These are phyloP conservation scores for Strigomonas culicis DNA, from an alignment of 208 protist genomes.

Conservation along the genomic window DNA sequence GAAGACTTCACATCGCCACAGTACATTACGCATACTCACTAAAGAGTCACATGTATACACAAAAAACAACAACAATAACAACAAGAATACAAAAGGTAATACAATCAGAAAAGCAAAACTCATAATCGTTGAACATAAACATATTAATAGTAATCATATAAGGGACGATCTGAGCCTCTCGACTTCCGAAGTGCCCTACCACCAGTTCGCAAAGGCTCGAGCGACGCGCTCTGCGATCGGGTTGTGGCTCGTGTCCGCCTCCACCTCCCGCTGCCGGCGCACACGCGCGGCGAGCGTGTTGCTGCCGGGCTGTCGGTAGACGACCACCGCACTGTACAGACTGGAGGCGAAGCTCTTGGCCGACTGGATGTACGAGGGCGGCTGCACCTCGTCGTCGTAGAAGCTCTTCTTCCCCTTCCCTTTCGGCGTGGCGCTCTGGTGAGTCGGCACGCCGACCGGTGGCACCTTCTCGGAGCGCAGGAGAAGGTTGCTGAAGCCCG, in stretches of 20 bases:
- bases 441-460: conserved; percentile 10
- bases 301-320: conserved; percentile 38
- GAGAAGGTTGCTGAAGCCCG: conserved; percentile 56
- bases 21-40: too few species aligned
- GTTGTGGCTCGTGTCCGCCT: conserved; percentile 20
- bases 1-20: too few species aligned
- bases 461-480: conserved; percentile 32
- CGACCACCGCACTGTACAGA: conserved; percentile 55
- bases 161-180: too few species aligned
- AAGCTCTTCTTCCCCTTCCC: conserved; percentile 35
- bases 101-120: conserved; percentile 4
- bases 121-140: not conserved
- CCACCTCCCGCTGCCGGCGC: conserved; percentile 38
- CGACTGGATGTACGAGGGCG: conserved; percentile 55
- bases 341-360: conserved; percentile 57
- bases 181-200: conserved; percentile 24
- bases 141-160: not conserved
- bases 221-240: conserved; percentile 32
- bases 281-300: conserved; percentile 64
- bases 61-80: conserved; percentile 3
- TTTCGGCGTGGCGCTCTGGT: conserved; percentile 16
- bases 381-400: conserved; percentile 40
- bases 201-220: conserved; percentile 66
- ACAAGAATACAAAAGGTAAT: conserved; percentile 2
- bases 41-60: not conserved